Evolutionary conservation across 768 basidiomycete genomes (phyloP), one percentile per base, ranked within the genome.

Genomic region (Collybia sordida): DNA sequence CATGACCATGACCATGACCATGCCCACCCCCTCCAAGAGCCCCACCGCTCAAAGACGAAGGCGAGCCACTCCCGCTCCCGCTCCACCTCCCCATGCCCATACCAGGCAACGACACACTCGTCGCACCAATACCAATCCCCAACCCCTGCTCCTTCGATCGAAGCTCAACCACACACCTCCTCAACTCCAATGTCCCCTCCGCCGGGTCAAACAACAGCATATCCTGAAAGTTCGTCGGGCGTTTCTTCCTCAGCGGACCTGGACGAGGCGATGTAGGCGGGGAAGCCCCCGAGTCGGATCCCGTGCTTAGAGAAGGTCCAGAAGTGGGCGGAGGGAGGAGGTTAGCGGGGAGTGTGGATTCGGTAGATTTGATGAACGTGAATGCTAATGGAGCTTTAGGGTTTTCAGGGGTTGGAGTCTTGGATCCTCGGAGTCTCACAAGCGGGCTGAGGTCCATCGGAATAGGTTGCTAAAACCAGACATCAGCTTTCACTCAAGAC

Each of bases 201-300:
- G 64, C 64, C 0, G 85, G 80, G 58, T 90, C 85, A 57, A 90
- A 88, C 2, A 89, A 58, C 15, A 90, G 73, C 3, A 88, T 52
- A 50, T 90, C 87, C 61, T 86, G 86, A 55, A 75, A 79, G 51
- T 82, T 81, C 17, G 64, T 63, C 11, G 72, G 69, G 15, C 69
- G 63, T 5, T 61, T 67, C 35, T 23, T 42, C 37, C 40, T 27
- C 4, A 24, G 54, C 31, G 31, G 31, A 31, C 9, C n/a, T 31
- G 31, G 31, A 2, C 31, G 31, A 68, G 38, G 66, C 53, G 18
- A 59, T 47, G 50, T 22, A 0, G 58, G 1, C 64, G 56, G 8
- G 64, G 60, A 38, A 59, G 36, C 57, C 60, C 14, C 57, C 64
- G 45, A 62, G 55, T n/a, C 54, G 25, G 55, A 45, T 2, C 59